Percentiles rank a stretch among this genome's conserved stretches.
phyloP scores from a whole-genome alignment of 169 alveolate genomes.

The Plasmodium berghei region DNA sequence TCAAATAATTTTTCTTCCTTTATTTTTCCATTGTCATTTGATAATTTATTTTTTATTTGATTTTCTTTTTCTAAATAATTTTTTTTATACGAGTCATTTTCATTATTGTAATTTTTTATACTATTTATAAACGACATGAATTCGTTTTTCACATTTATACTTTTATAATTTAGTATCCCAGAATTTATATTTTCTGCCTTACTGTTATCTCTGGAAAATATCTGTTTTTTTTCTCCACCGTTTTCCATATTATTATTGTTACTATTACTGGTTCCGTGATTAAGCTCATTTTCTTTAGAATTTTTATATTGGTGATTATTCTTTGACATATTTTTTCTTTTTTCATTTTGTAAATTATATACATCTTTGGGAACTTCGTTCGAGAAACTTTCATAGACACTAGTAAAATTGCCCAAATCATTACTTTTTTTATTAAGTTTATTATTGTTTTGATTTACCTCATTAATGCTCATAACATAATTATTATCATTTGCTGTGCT shows the following conservation, averaged over 20 bases:
- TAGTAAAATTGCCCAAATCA: slow-evolving; percentile 5
- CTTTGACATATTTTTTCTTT: not conserved
- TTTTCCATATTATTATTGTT: not conserved
- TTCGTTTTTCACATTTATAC: not conserved
- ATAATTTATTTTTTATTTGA: not conserved
- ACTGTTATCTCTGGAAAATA: not conserved
- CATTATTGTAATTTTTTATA: slow-evolving; percentile 1
- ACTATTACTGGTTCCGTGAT: not conserved
- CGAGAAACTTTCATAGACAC: slow-evolving; percentile 31
- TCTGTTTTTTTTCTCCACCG: not conserved
- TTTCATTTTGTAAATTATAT: not conserved
- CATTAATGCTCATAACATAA: not conserved
- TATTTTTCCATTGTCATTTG: not conserved
- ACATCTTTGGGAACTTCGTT: no score
- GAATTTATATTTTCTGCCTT: not conserved
- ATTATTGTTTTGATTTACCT: not conserved
- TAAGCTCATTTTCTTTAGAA: not conserved
- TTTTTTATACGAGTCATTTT: slow-evolving; percentile 6
- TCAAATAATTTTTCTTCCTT: slow-evolving; percentile 3
- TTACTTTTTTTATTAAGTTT: not conserved
- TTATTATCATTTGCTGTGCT: not conserved
- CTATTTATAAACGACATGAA: slow-evolving; percentile 2
- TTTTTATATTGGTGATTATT: not conserved
- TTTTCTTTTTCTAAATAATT: not conserved
- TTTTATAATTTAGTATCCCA: not conserved